phyloP scores from a whole-genome alignment of 768 basidiomycete species.

The Serendipita vermifera region DNA sequence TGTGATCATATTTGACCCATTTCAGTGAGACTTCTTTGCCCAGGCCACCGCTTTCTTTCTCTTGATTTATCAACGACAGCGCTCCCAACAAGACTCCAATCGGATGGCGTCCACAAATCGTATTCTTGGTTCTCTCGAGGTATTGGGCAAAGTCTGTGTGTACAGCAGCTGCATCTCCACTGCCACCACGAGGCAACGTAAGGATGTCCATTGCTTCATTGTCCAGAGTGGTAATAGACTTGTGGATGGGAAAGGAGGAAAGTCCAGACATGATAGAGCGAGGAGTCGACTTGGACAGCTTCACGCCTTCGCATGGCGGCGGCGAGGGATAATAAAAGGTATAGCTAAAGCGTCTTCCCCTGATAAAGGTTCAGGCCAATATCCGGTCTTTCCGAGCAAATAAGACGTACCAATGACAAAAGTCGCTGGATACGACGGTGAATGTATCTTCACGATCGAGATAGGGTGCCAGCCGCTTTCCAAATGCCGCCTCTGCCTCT shows the following conservation, averaged over 20 bases:
- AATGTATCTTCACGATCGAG: slow-evolving; percentile 66
- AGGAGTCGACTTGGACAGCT: slow-evolving; percentile 34
- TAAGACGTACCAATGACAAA: slow-evolving; percentile 80
- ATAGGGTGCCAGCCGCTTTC: slow-evolving; percentile 65
- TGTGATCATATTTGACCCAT: slow-evolving; percentile 93
- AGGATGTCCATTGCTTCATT: slow-evolving; percentile 73
- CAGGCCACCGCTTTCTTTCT: slow-evolving; percentile 17
- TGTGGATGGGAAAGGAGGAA: slow-evolving; percentile 52
- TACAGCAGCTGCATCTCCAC: slow-evolving; percentile 37
- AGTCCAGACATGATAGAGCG: slow-evolving; percentile 25
- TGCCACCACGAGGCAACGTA: slow-evolving; percentile 31
- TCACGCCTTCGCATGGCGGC: slow-evolving; percentile 37
- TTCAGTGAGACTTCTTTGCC: slow-evolving; percentile 33
- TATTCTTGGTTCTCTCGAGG: slow-evolving; percentile 68
- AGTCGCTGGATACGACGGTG: slow-evolving; percentile 88
- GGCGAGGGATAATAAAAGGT: slow-evolving; percentile 68
- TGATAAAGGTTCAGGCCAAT: slow-evolving; percentile 20
- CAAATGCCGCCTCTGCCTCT: slow-evolving; percentile 47
- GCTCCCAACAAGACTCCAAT: slow-evolving; percentile 86
- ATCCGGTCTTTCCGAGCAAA: neutral
- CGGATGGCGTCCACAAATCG: slow-evolving; percentile 93
- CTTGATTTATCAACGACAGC: slow-evolving; percentile 41
- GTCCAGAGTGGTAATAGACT: slow-evolving; percentile 74
- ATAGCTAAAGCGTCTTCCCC: slow-evolving; percentile 78
- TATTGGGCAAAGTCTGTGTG: slow-evolving; percentile 56